Percentiles rank a stretch among this genome's conserved stretches.
Evolutionary conservation across 768 basidiomycete genomes (phyloP).

Genomic region (Myochromella boudieri): DNA sequence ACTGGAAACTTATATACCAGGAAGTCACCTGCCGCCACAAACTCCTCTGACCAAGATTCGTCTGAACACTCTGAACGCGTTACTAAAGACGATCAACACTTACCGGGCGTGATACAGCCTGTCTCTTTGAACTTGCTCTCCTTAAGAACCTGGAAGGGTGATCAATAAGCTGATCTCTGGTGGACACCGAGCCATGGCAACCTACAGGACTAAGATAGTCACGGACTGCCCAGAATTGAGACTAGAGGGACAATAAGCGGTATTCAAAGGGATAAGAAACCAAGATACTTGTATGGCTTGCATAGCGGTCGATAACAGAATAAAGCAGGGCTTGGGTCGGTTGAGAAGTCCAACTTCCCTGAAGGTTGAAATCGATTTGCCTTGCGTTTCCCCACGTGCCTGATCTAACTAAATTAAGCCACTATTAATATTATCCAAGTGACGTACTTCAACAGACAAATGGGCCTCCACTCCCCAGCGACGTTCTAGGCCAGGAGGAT

Average conservation of each 20-base stretch:
- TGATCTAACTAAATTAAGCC: conserved; percentile 11
- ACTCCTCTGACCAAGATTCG: conserved; percentile 70
- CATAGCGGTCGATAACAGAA: no score
- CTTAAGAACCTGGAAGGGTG: conserved; percentile 73
- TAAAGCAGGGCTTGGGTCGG: conserved; percentile 18
- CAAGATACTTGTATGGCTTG: conserved; percentile 42
- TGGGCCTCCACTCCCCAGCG: no score
- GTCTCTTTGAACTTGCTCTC: conserved; percentile 99
- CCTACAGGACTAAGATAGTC: conserved; percentile 88
- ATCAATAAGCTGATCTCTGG: conserved; percentile 31
- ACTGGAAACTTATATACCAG: conserved; percentile 97
- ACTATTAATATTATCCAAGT: no score
- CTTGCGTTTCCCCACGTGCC: conserved; percentile 28
- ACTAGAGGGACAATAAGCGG: conserved; percentile 8
- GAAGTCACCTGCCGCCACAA: conserved; percentile 97
- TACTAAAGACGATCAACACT: conserved; percentile 20
- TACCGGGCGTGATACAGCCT: conserved; percentile 92
- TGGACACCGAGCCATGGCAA: conserved; percentile 10
- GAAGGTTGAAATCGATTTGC: conserved; percentile 36
- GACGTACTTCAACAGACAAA: no score
- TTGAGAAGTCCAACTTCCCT: conserved; percentile 15
- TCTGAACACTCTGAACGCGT: conserved; percentile 17
- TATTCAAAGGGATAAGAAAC: no score
- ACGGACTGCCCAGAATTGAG: conserved; percentile 48
- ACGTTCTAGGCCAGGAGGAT: no score